A percentile compares a stretch with the other conserved stretches of the same genome.
Conservation (phyloP, 352 stramenopile genomes). For the Pythium rishiriense region DNA sequence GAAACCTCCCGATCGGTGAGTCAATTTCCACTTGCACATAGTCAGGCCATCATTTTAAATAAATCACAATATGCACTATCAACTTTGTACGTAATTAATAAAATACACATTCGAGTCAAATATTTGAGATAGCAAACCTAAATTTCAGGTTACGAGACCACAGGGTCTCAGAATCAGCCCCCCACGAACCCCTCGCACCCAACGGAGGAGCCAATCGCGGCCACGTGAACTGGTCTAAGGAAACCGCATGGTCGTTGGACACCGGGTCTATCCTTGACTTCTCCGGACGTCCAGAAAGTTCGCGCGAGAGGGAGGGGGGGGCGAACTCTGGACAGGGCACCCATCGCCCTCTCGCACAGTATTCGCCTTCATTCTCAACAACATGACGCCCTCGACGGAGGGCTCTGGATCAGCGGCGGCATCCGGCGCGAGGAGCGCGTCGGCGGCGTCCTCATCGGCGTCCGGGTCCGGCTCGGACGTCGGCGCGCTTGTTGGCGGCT, state of each 20-base stretch:
- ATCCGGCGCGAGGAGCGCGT: not conserved
- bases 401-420: not conserved
- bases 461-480: constrained; percentile 1
- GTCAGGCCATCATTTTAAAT: too few species aligned
- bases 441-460: not conserved
- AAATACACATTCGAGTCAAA: too few species aligned
- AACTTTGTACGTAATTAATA: too few species aligned
- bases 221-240: not conserved
- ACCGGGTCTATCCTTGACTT: not conserved
- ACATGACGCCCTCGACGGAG: not conserved
- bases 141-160: too few species aligned
- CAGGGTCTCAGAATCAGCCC: too few species aligned
- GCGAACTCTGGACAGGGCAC: not conserved
- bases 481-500: not conserved
- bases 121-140: too few species aligned
- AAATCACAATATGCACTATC: too few species aligned
- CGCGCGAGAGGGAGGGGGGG: too few species aligned
- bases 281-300: not conserved
- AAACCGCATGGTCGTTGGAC: not conserved
- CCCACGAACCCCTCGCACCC: too few species aligned
- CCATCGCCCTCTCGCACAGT: not conserved
- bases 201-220: too few species aligned
- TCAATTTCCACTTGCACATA: too few species aligned
- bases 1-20: too few species aligned
- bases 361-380: not conserved